phyloP scores from a whole-genome alignment of 2,329 filamentous ascomycete genomes.

The Lecanicillium sp. region DNA sequence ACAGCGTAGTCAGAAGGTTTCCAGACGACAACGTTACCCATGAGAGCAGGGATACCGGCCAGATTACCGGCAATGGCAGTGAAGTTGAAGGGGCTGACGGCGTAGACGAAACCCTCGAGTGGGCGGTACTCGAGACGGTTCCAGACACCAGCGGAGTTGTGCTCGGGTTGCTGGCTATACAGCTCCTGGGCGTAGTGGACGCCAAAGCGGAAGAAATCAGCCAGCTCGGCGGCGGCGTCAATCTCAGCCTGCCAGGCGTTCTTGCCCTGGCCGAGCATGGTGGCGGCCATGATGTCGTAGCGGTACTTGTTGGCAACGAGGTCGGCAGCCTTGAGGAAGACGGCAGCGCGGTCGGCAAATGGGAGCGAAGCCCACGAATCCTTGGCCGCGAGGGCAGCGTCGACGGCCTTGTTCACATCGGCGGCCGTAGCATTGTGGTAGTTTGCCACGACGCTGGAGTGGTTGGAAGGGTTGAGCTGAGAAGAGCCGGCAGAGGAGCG shows the following conservation, averaged over 20 bases:
- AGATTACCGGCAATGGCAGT: conserved; percentile 90
- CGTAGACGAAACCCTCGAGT: conserved; percentile 92
- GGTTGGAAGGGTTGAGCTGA: conserved; percentile 78
- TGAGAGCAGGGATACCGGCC: conserved; percentile 69
- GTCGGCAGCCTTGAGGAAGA: conserved; percentile 95
- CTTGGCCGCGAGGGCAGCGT: conserved; percentile 78
- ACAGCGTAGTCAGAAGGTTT: conserved; percentile 90
- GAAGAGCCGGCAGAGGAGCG: conserved; percentile 56
- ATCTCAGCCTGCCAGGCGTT: conserved; percentile 99
- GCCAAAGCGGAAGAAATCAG: conserved; percentile 90
- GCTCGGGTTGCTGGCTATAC: conserved; percentile 77
- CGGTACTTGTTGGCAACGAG: conserved; percentile 86
- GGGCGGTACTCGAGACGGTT: conserved; percentile 85
- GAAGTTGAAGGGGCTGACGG: conserved; percentile 93
- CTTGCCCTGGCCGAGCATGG: conserved; percentile 95
- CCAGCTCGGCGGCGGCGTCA: conserved; percentile 84
- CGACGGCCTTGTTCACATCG: conserved; percentile 73
- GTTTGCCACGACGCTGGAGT: conserved; percentile 66
- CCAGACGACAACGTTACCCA: conserved; percentile 94
- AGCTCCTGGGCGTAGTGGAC: conserved; percentile 90
- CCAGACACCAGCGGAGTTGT: conserved; percentile 80
- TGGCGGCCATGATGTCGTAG: conserved; percentile 92
- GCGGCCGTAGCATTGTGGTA: conserved; percentile 74
- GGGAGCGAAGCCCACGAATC: conserved; percentile 76
- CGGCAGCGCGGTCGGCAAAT: conserved; percentile 81